Evolutionary conservation across 257 asterid species (phyloP), one percentile per base, ranked within the genome.

Genomic region (Phtheirospermum japonicum): DNA sequence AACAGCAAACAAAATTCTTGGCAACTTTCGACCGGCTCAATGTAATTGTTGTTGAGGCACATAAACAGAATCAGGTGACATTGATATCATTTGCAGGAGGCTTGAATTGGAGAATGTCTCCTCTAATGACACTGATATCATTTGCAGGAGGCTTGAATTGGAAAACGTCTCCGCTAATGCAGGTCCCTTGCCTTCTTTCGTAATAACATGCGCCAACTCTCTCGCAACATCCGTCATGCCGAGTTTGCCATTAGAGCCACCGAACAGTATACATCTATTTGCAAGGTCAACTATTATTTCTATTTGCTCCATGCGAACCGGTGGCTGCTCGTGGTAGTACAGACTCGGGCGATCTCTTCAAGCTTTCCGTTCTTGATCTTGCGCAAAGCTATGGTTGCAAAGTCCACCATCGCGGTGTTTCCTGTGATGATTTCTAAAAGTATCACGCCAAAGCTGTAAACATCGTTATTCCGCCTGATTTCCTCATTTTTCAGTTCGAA

Each of bases 291-390:
- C 88, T 0, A 81, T 75, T 16, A 69, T 69, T 53, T 81, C 83
- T 7, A 83, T 76, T 70, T 83, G 83, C 79, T 86, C 95, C 62
- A 72, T 67, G 7, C 73, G 52, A 4, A 37, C 65, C 14, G 71
- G 28, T n/a, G 85, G 81, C 69, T 81, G 90, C 79, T 86, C 95
- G 0, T 86, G 95, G 61, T 79, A 81, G 79, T 81, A 81, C 39
- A 86, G 83, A 57, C 65, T 73, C 16, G 79, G 86, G 45, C 80
- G 8, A 86, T 72, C 81, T 86, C 95, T 63, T 86, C 91, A 14
- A 86, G 43, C 73, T 78, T 79, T 57, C 91, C 95, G 12, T 72
- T 72, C 69, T 79, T 74, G 33, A 85, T 77, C 85, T 78, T 86
- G 60, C 79, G 82, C 78, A 86, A 40, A 52, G 71, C 80, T 14